Evolutionary conservation across 2,329 filamentous ascomycete species (phyloP).

Genomic region (Fusarium neocosmosporiellum): DNA sequence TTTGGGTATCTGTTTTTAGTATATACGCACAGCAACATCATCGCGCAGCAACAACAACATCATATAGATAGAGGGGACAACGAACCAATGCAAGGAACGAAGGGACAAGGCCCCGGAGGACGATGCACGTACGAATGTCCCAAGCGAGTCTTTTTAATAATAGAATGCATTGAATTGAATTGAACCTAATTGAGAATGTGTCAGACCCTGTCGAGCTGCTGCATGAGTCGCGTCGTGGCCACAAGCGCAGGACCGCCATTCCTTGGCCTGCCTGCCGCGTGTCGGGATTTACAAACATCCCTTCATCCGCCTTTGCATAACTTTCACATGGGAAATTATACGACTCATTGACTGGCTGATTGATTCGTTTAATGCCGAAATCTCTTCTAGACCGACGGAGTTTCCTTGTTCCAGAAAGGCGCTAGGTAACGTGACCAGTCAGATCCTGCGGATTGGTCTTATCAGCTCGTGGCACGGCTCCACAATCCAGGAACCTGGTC

Average conservation of each 20-base stretch:
- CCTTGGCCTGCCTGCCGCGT: not conserved
- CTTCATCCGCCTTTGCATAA: not conserved
- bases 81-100: not conserved
- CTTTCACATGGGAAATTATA: not conserved
- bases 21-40: not conserved
- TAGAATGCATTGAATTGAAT: slow-evolving; percentile 4
- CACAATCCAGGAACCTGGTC: slow-evolving; percentile 31
- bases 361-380: not conserved
- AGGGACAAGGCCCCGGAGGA: not conserved
- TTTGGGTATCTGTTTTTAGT: not conserved
- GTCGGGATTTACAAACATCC: not conserved
- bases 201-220: not conserved
- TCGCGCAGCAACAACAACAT: not conserved
- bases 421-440: slow-evolving; percentile 30
- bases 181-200: not conserved
- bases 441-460: slow-evolving; percentile 19
- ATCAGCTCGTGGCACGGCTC: slow-evolving; percentile 12
- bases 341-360: no score
- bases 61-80: slow-evolving; percentile 8
- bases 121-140: not conserved
- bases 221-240: not conserved
- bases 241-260: not conserved
- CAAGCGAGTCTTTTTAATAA: slow-evolving; percentile 6
- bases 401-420: slow-evolving; percentile 26
- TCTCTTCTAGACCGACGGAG: not conserved